Evolutionary conservation across 805 yeast species (phyloP), one percentile per base, ranked within the genome.

Genomic region (Metschnikowia peoriensis): DNA sequence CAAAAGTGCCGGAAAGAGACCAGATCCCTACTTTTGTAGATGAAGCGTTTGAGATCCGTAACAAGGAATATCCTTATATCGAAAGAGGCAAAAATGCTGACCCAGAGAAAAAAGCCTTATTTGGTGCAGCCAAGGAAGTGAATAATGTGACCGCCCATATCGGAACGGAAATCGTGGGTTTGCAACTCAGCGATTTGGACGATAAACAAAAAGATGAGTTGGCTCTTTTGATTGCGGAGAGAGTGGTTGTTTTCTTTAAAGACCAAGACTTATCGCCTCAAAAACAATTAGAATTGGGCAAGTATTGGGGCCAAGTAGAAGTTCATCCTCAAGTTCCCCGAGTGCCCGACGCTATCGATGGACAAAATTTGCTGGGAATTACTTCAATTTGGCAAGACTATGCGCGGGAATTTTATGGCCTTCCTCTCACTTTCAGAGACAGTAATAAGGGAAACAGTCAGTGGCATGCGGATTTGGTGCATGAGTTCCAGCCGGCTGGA

Each of bases 401-500:
- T 52, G 61, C 61, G 40, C 42, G 44, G 16, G 61, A 64, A 32
- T 66, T 67, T 28, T 52, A 47, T 45, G 59, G 59, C 1, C 59
- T 68, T 43, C 61, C 63, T 12, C 57, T 68, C 44, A 61, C 65
- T 9, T 72, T 66, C 63, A 70, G 63, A 55, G 58, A 62, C 41
- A 56, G 66, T 44, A 62, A 54, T 42, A 53, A 55, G 16, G 69
- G 69, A 1, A 57, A 56, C 46, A 28, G 58, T 28, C 56, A 53
- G 40, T 59, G 62, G 61, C 85, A 81, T 68, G 73, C 83, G 7
- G 85, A 81, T 61, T 70, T 82, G 47, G 77, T 77, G 41, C 84
- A 81, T 59, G 86, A 82, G 67, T 68, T 70, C 44, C 80, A 79
- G 51, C 85, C 86, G 6, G 79, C 86, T 2, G 83, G 82, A 22